These are phyloP conservation scores for Zarea fungicola DNA, from an alignment of 2,329 filamentous ascomycete species.

Conservation along the genomic window DNA sequence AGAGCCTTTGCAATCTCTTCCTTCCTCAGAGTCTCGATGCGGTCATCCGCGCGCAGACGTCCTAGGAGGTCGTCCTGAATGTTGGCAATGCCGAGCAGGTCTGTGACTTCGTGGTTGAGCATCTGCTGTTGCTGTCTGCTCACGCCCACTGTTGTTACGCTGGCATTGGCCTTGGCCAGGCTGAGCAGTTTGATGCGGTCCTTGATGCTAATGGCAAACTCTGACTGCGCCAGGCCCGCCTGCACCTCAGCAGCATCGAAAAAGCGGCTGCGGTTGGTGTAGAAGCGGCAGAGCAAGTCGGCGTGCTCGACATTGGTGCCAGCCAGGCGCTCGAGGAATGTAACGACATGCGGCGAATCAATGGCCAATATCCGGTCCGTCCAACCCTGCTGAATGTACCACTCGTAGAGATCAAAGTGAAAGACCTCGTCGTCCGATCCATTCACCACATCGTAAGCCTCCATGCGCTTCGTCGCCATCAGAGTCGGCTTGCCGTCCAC, in stretches of 20 bases:
- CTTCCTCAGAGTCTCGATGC: slow-evolving; percentile 60
- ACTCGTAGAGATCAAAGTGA: slow-evolving; percentile 94
- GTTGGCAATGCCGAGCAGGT: slow-evolving; percentile 85
- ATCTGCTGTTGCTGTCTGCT: slow-evolving; percentile 78
- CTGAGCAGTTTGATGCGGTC: slow-evolving; percentile 86
- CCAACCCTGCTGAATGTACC: slow-evolving; percentile 85
- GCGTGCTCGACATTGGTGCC: slow-evolving; percentile 69
- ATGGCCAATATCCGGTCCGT: slow-evolving; percentile 80
- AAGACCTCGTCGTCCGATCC: slow-evolving; percentile 88
- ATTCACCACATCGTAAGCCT: slow-evolving; percentile 89
- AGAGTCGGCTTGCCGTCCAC: slow-evolving; percentile 74
- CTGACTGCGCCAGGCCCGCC: slow-evolving; percentile 74
- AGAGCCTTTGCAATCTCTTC: slow-evolving; percentile 61
- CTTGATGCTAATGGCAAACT: slow-evolving; percentile 73
- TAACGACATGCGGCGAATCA: slow-evolving; percentile 77
- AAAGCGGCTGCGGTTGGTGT: slow-evolving; percentile 76
- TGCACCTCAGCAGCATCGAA: slow-evolving; percentile 87
- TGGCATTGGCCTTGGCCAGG: slow-evolving; percentile 86
- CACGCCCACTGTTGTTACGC: slow-evolving; percentile 71
- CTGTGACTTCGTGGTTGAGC: slow-evolving; percentile 76
- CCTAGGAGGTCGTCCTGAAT: slow-evolving; percentile 91
- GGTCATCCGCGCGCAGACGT: slow-evolving; percentile 65
- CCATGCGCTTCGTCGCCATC: slow-evolving; percentile 70
- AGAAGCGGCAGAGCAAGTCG: slow-evolving; percentile 89
- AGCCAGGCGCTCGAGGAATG: slow-evolving; percentile 76